These are phyloP conservation scores for Vitis amurensis DNA, from an alignment of 164 flowering plant species.

Conservation along the genomic window DNA sequence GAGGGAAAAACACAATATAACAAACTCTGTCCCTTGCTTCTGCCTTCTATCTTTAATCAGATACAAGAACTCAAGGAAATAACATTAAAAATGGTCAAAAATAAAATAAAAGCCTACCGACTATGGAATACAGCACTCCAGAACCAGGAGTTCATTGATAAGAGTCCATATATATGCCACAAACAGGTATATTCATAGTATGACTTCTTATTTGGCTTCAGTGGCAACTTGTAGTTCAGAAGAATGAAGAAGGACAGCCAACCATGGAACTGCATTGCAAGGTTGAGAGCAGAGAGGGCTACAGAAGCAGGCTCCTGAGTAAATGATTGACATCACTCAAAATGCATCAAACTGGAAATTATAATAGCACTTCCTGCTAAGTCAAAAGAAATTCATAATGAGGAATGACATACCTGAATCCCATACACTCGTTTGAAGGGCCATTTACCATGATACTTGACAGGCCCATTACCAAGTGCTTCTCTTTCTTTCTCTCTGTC, in stretches of 20 bases:
- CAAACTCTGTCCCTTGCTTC: background rate
- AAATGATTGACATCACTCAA: slow-evolving; percentile 10
- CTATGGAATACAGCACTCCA: slow-evolving; percentile 92
- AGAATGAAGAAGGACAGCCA: slow-evolving; percentile 87
- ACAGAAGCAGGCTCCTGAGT: slow-evolving; percentile 57
- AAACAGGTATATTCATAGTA: slow-evolving; percentile 67
- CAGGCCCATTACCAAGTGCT: slow-evolving; percentile 53
- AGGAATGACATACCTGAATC: slow-evolving; percentile 62
- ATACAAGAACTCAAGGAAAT: background rate
- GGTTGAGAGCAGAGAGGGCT: slow-evolving; percentile 76
- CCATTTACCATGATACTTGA: slow-evolving; percentile 97
- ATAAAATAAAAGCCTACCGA: slow-evolving; percentile 48
- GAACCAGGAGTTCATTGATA: slow-evolving; percentile 88
- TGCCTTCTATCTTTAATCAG: background rate
- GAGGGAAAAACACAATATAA: background rate
- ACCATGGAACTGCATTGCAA: slow-evolving; percentile 85
- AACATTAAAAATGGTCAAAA: background rate
- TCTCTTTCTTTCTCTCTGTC: slow-evolving; percentile 70
- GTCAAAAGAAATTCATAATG: background rate
- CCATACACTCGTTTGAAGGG: slow-evolving; percentile 79
- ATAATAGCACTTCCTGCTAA: background rate
- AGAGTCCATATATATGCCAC: slow-evolving; percentile 80
- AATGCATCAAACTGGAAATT: background rate
- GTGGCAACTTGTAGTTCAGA: slow-evolving; percentile 75
- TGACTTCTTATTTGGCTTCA: slow-evolving; percentile 49